Evolutionary conservation across 2,329 filamentous ascomycete species (phyloP).

Genomic region (Penicillium sp.): DNA sequence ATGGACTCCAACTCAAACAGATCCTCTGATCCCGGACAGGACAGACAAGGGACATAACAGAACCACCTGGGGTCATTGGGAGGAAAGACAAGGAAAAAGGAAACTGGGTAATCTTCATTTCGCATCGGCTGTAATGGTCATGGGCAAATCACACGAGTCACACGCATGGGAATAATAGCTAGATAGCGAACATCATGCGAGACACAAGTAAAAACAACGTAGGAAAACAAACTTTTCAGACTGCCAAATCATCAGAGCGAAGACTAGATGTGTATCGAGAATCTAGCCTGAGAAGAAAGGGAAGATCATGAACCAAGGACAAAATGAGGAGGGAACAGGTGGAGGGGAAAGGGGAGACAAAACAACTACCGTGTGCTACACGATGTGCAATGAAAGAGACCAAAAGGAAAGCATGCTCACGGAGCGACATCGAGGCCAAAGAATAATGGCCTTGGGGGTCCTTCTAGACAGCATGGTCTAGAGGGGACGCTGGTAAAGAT

Average conservation of each 20-base stretch:
- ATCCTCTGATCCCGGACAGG: constrained; percentile 1
- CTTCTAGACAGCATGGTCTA: not conserved
- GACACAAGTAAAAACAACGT: constrained; percentile 22
- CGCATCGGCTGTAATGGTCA: constrained; percentile 37
- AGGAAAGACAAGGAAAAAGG: constrained; percentile 6
- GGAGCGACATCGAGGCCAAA: constrained; percentile 17
- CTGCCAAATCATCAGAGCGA: constrained; percentile 35
- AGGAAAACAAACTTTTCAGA: constrained; percentile 38
- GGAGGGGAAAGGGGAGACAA: constrained; percentile 19
- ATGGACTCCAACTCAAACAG: not conserved
- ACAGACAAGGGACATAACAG: constrained; percentile 16
- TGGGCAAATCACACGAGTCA: constrained; percentile 35
- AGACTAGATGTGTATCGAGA: constrained; percentile 33
- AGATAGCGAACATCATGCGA: constrained; percentile 24
- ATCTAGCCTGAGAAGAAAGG: constrained; percentile 30
- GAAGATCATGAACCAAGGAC: constrained; percentile 31
- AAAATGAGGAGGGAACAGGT: constrained; percentile 11
- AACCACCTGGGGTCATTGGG: constrained; percentile 12
- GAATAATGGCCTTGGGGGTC: not conserved
- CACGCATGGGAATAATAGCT: constrained; percentile 35
- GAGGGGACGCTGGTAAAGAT: not conserved
- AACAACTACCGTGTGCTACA: constrained; percentile 15
- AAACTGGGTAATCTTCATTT: constrained; percentile 29
- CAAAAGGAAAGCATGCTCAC: constrained; percentile 12
- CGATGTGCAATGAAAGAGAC: constrained; percentile 2